phyloP scores from a whole-genome alignment of 2,329 filamentous ascomycete genomes.

The Stagonosporopsis tanaceti region DNA sequence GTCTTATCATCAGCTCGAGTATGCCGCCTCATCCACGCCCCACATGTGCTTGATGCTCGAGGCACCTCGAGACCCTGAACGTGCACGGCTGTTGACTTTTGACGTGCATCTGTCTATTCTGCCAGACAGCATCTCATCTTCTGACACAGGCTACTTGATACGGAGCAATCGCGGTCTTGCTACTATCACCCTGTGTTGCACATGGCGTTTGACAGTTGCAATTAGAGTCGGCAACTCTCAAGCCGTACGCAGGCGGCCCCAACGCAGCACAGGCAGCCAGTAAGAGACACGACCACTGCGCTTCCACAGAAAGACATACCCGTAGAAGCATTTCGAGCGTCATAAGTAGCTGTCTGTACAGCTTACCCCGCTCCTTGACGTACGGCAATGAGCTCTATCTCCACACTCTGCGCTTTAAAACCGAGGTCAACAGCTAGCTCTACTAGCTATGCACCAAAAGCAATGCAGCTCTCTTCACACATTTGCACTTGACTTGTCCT shows the following conservation, averaged over 20 bases:
- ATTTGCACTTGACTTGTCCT: background rate
- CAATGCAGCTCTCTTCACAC: background rate
- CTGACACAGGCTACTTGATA: background rate
- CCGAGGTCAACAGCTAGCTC: constrained; percentile 17
- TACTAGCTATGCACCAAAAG: background rate
- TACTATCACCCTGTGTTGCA: background rate
- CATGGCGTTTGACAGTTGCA: background rate
- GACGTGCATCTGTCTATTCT: constrained; percentile 1
- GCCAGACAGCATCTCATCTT: background rate
- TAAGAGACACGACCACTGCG: too few species aligned
- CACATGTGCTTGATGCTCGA: constrained; percentile 1
- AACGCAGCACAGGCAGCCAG: too few species aligned
- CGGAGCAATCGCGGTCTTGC: background rate
- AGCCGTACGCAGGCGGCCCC: background rate
- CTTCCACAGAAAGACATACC: too few species aligned
- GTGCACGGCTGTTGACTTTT: constrained; percentile 9
- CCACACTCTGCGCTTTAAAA: constrained; percentile 11
- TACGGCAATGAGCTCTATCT: constrained; percentile 5
- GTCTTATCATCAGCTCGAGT: constrained; percentile 8
- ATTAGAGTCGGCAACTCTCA: background rate
- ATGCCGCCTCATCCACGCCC: constrained; percentile 1
- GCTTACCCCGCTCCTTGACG: constrained; percentile 14
- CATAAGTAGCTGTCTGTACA: background rate
- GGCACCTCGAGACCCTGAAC: constrained; percentile 11
- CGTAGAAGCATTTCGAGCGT: background rate